phyloP scores from a whole-genome alignment of 495 filamentous ascomycete species.

The Neurospora sp. region DNA sequence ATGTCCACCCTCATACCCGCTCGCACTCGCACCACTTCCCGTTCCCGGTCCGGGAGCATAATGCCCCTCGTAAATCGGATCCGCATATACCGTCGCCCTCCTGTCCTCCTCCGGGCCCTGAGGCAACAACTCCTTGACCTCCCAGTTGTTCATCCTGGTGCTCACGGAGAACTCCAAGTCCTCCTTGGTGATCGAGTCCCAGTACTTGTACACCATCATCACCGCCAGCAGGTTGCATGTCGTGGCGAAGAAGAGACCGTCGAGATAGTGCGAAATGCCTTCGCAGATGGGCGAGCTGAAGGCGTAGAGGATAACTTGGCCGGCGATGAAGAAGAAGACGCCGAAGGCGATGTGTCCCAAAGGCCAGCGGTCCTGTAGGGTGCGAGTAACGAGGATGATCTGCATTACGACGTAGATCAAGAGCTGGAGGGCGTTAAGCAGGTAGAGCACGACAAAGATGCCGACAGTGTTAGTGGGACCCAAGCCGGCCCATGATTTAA shows the following conservation, averaged over 20 bases:
- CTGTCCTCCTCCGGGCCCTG: conserved; percentile 67
- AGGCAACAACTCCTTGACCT: conserved; percentile 79
- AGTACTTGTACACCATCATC: conserved; percentile 99
- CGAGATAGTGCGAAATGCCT: conserved; percentile 81
- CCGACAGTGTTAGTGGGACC: conserved; percentile 76
- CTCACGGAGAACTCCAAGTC: conserved; percentile 98
- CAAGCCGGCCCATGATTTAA: conserved; percentile 84
- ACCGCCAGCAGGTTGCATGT: conserved; percentile 89
- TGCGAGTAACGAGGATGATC: conserved; percentile 76
- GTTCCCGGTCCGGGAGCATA: background rate
- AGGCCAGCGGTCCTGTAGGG: conserved; percentile 91
- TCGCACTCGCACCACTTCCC: background rate
- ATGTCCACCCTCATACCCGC: background rate
- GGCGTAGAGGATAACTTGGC: conserved; percentile 87
- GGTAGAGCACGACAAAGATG: conserved; percentile 85
- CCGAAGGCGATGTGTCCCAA: conserved; percentile 90
- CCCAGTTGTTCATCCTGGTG: conserved; percentile 92
- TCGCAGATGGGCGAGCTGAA: conserved; percentile 81
- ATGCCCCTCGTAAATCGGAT: conserved; percentile 35
- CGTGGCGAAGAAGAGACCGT: conserved; percentile 91
- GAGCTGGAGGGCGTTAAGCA: conserved; percentile 80
- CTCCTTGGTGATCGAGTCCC: conserved; percentile 98
- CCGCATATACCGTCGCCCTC: conserved; percentile 65
- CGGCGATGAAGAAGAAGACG: conserved; percentile 81
- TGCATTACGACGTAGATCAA: conserved; percentile 83